phyloP scores from a whole-genome alignment of 2,329 filamentous ascomycete genomes.

The Colletotrichum sp. region DNA sequence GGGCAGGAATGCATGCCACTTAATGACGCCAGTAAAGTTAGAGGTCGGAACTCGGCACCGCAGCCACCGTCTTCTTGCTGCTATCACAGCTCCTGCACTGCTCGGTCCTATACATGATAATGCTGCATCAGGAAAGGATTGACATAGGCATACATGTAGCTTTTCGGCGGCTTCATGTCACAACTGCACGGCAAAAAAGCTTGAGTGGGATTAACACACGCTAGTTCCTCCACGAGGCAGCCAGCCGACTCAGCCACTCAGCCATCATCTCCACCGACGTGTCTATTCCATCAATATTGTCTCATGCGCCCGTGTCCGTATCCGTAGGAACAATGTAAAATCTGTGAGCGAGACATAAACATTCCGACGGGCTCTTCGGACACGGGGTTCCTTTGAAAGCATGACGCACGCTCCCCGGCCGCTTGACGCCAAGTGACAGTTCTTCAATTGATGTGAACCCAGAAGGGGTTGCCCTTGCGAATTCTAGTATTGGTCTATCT shows the following conservation, averaged over 20 bases:
- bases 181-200: neutral
- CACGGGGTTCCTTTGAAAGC: no score
- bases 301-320: neutral
- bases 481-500: no score
- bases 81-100: neutral
- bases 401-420: accelerated
- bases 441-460: neutral
- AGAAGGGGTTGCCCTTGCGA: no score
- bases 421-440: neutral
- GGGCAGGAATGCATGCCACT: neutral
- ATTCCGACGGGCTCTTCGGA: no score
- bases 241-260: neutral
- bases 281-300: neutral
- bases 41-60: neutral
- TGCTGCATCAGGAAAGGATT: neutral
- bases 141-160: neutral
- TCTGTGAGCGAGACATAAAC: no score
- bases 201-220: neutral
- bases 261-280: neutral
- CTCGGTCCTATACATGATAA: neutral
- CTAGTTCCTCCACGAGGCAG: neutral
- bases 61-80: neutral
- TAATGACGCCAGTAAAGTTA: neutral
- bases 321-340: neutral
- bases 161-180: neutral